Evolutionary conservation across 1,284 basidiomycete species (phyloP).

Genomic region (Moniliella sp.): DNA sequence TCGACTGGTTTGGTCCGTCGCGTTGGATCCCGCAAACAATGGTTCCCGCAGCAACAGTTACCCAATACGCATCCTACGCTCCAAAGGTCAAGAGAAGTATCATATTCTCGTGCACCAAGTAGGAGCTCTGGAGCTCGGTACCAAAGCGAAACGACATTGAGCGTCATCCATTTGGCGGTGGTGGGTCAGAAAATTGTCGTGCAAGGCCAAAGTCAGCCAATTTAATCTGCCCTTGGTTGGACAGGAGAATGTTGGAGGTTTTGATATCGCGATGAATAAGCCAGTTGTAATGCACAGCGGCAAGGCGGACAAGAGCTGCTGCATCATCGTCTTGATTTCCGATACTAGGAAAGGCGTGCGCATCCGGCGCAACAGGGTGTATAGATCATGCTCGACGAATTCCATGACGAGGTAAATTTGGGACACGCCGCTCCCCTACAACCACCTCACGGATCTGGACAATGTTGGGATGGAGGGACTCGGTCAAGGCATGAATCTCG

Average conservation of each 20-base stretch:
- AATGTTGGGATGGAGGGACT: slow-evolving; percentile 59
- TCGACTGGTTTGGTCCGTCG: slow-evolving; percentile 63
- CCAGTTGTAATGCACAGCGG: slow-evolving; percentile 78
- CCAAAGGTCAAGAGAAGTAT: slow-evolving; percentile 39
- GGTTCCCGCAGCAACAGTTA: slow-evolving; percentile 82
- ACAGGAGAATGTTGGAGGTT: slow-evolving; percentile 92
- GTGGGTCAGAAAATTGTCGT: slow-evolving; percentile 76
- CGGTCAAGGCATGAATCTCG: slow-evolving; percentile 82
- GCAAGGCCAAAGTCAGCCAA: slow-evolving; percentile 96
- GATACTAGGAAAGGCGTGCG: slow-evolving; percentile 81
- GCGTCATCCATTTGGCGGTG: slow-evolving; percentile 68
- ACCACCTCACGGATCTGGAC: slow-evolving; percentile 87
- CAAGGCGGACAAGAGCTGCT: slow-evolving; percentile 78
- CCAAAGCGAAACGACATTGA: slow-evolving; percentile 92
- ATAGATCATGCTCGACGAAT: slow-evolving; percentile 97
- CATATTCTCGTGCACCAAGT: slow-evolving; percentile 12
- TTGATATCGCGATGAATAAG: slow-evolving; percentile 93
- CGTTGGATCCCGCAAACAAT: slow-evolving; percentile 80
- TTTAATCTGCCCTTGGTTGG: slow-evolving; percentile 91
- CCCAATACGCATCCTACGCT: slow-evolving; percentile 98
- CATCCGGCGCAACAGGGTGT: slow-evolving; percentile 78
- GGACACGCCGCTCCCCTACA: slow-evolving; percentile 51
- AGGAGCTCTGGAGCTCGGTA: slow-evolving; percentile 13
- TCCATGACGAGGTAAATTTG: slow-evolving; percentile 98
- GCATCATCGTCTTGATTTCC: slow-evolving; percentile 87